Base-by-base conservation (phyloP, 371 early-diverging fungal species). In the Mucor saturninus region DNA sequence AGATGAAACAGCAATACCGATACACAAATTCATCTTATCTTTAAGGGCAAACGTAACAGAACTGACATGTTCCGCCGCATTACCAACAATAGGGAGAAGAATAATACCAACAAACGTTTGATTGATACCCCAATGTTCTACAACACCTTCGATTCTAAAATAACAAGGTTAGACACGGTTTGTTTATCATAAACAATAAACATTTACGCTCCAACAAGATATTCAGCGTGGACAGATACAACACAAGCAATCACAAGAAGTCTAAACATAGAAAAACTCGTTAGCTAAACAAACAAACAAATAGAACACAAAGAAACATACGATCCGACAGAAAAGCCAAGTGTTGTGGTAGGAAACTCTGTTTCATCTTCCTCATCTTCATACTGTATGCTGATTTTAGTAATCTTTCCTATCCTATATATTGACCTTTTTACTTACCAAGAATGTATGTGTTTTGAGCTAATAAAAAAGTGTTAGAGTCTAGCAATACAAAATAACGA, bases 21-120 rank as follows among this genome's bases (percentile, higher is more conserved):
- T 83, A 10, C 90, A 84, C 51, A 93, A 72, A 57, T 96, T 93
- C 93, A 96, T 94, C 77, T 95, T 94, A 83, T 95, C 86, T 65
- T 91, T 86, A 67, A 91, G 81, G 0, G 96, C 93, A 32, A 90
- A 86, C 0, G 89, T 87, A n/a, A 94, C 87, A 0, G 94, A 92
- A 5, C 89, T 90, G 39, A 90, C 87, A 70, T 96, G 94, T 54
- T 80, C 80, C 42, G 80, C 80, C 57, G 77, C 77, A 56, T 76
- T 79, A 62, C 94, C 92, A 28, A 94, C 93, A 56, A 96, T 90
- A 2, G 95, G 94, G 14, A 96, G 68, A 21, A 96, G 69, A 61
- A 96, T 89, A 43, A 96, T 73, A 71, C 94, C 95, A 13, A 96
- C 89, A 79, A 96, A 96, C 1, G 90, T 87, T 21, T 89, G 76